A percentile compares a stretch with the other conserved stretches of the same genome.
phyloP scores from a whole-genome alignment of 2,329 filamentous ascomycete genomes.

The Ambrosiella cleistominuta region DNA sequence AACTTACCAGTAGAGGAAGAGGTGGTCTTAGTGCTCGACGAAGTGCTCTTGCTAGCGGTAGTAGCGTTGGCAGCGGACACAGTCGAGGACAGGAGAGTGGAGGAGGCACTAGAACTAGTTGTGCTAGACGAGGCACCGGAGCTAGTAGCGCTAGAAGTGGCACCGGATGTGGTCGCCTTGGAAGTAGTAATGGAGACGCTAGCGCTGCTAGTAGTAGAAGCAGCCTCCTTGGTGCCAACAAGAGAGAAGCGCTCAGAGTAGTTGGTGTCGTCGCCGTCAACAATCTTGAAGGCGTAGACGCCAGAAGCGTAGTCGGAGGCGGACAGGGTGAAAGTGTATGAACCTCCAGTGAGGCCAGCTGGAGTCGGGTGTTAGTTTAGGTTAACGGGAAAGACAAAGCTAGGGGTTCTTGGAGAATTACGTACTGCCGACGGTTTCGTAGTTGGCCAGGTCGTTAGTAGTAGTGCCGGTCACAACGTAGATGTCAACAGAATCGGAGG shows the following conservation, averaged over 20 bases:
- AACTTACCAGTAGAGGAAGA: slow-evolving; percentile 11
- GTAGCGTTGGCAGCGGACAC: slow-evolving; percentile 13
- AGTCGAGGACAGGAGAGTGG: slow-evolving; percentile 14
- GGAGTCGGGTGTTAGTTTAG: background rate
- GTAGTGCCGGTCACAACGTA: slow-evolving; percentile 34
- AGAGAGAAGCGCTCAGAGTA: slow-evolving; percentile 26
- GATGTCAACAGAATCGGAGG: slow-evolving; percentile 30
- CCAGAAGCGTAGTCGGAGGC: slow-evolving; percentile 21
- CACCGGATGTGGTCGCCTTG: slow-evolving; percentile 14
- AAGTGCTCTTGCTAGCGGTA: slow-evolving; percentile 14
- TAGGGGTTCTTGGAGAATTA: slow-evolving; percentile 13
- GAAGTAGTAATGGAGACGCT: background rate
- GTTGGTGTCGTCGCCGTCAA: slow-evolving; percentile 25
- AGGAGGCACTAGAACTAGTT: background rate
- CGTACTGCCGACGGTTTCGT: slow-evolving; percentile 33
- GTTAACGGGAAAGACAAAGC: background rate
- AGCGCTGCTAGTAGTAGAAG: slow-evolving; percentile 8
- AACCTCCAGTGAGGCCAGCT: slow-evolving; percentile 21
- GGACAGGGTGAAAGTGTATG: slow-evolving; percentile 23
- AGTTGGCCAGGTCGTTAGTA: slow-evolving; percentile 24
- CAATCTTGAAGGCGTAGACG: slow-evolving; percentile 30
- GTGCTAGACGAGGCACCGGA: background rate
- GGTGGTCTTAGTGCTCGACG: slow-evolving; percentile 5
- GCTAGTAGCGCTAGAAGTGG: slow-evolving; percentile 10
- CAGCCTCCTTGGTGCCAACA: slow-evolving; percentile 16